Evolutionary conservation across 2,329 filamentous ascomycete species (phyloP), one percentile per base, ranked within the genome.

Genomic region (Tolypocladium endophyticum): DNA sequence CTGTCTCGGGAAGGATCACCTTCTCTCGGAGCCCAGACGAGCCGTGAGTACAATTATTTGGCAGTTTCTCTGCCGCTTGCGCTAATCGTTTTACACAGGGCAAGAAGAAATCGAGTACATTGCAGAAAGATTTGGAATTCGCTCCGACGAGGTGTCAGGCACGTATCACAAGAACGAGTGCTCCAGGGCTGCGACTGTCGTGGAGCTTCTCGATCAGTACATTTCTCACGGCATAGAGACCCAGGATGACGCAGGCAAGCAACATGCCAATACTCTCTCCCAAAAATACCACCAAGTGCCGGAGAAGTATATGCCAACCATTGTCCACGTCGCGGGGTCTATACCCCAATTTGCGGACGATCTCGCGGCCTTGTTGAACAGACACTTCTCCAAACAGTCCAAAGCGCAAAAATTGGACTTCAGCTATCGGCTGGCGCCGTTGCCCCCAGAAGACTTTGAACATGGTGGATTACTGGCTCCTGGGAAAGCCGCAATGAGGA

Each of bases 131-230:
- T 71, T 81, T 12, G 70, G 74, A 53, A 66, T 79, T 38, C 71
- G 74, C 0, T 71, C 71, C 30, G 73, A 73, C 4, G 74, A 79
- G 35, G 74, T 79, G 6, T 71, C 71, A 2, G 67, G 67, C 12
- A 73, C 76, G 20, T 81, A 79, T 61, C 66, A 70, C 30, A 70
- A 71, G 8, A 72, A 72, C 36, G 66, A 69, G 30, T 70, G 67
- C 52, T 79, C 77, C 0, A 70, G 70, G 39, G 74, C 74, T 20
- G 71, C 71, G 8, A 72, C 79, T 1, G 73, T 77, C 8, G 65
- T 77, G 18, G 70, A 74, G 54, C 72, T 81, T 14, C 63, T 81
- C 4, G 72, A 80, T 14, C 72, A 74, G 23, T 77, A 77, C 62
- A 71, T 77, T 16, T 68, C 69, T 0, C 66, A 76, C 20, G 75